Base-by-base conservation (phyloP, 2,329 filamentous ascomycete genomes). In the Gyromitra esculenta region DNA sequence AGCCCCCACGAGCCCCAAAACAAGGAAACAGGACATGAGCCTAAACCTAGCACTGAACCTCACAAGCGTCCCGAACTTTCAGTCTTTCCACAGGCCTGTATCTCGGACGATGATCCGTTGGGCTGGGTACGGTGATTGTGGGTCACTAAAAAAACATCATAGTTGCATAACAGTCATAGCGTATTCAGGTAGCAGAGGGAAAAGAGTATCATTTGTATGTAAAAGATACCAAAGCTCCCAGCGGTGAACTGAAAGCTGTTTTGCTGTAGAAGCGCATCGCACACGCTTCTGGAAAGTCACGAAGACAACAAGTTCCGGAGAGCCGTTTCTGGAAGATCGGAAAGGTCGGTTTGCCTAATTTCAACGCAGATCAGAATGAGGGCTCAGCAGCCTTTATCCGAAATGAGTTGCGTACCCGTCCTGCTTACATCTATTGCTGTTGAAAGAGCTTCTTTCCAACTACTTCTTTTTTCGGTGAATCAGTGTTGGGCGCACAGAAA, bases 101-200 rank as follows among this genome's bases (percentile, higher is more conserved):
- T 72, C 69, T 74, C 60, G 75, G 75, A 62, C 48, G 70, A 74
- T 75, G 75, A 77, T 75, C 75, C 75, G 60, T 77, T 75, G 66
- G 75, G 66, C 66, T 75, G 75, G 75, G 75, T 75, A 43, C 52
- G 31, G 64, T 77, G 52, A 54, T 25, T 18, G 64, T 63, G 66
- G 67, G 72, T 65, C 73, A 75, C 65, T 63, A 77, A 73, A 35
- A 64, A 73, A 73, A 57, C 76, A 78, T 62, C 76, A 78, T 73
- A 77, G 73, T 70, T 77, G 77, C 75, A 78, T 78, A 75, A 67
- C 54, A 74, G 77, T 78, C 77, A 78, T 62, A 78, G 77, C 77
- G 77, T 70, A 75, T 43, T 45, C 45, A 62, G 39, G 52, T 56
- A 43, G 52, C 48, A 41, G 50, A 57, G 54, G 43, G 41, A 56